Percentiles rank a stretch among this genome's conserved stretches.
Evolutionary conservation across 805 yeast genomes (phyloP).

Genomic region (Yarrowia sp.): DNA sequence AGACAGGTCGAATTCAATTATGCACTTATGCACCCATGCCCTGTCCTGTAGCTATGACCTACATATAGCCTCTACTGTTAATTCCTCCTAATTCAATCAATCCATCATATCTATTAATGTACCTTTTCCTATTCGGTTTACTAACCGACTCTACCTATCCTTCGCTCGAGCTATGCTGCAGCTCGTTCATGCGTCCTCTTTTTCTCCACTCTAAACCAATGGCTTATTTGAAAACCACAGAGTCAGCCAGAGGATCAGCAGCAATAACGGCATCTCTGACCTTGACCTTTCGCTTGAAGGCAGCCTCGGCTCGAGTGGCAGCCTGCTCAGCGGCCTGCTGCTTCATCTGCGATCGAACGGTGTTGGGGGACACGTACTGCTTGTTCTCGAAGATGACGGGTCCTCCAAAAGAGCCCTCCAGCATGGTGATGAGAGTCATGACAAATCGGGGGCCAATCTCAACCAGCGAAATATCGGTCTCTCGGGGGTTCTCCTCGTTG

Average conservation of each 20-base stretch:
- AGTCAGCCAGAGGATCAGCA: conserved; percentile 80
- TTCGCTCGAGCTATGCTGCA: neutral
- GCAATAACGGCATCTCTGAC: conserved; percentile 68
- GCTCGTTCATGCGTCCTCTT: neutral
- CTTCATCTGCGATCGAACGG: conserved; percentile 82
- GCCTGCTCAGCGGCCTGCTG: conserved; percentile 80
- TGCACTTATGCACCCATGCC: neutral
- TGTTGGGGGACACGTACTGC: conserved; percentile 94
- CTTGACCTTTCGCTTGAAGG: conserved; percentile 69
- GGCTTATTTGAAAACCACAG: conserved; percentile 58
- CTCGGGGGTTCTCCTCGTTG: conserved; percentile 44
- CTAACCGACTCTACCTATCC: neutral
- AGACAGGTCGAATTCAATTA: too few relatives aligned
- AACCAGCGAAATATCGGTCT: conserved; percentile 68
- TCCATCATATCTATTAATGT: conserved; percentile 1
- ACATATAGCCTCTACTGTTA: too few relatives aligned
- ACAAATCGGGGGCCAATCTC: conserved; percentile 98
- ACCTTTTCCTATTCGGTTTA: neutral
- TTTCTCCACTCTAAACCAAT: neutral
- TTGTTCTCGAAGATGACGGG: conserved; percentile 96
- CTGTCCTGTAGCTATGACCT: too few relatives aligned
- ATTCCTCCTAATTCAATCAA: neutral
- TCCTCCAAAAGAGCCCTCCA: conserved; percentile 97
- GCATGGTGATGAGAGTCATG: conserved; percentile 80
- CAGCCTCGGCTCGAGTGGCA: conserved; percentile 70